phyloP scores from a whole-genome alignment of 345 rosid genomes.

The sweet orange (Citrus sinensis) region DVS_A1.0 CM039165.1:32301501-32302000 shows the following conservation, averaged over 20 bases:
- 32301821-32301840: constrained; percentile 99
- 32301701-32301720: constrained; percentile 99
- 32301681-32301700: constrained; percentile 99
- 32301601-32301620: constrained; percentile 98
- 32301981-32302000: constrained; percentile 96
- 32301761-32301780: constrained; percentile 93
- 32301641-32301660: constrained; percentile 99
- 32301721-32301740: constrained; percentile 94
- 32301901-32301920: constrained; percentile 99
- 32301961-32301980: constrained; percentile 97
- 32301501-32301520: constrained; percentile 96
- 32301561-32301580: constrained; percentile 99
- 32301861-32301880: constrained; percentile 96
- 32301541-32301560: constrained; percentile 99
- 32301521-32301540: constrained; percentile 88
- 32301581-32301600: constrained; percentile 97
- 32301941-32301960: constrained; percentile 83
- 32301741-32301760: constrained; percentile 96
- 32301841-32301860: constrained; percentile 95
- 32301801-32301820: constrained; percentile 99
- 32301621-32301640: constrained; percentile 98
- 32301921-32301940: constrained; percentile 99
- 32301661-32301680: constrained; percentile 97
- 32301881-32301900: constrained; percentile 94
- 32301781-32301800: constrained; percentile 99